Evolutionary conservation across 495 filamentous ascomycete species (phyloP), one percentile per base, ranked within the genome.

Genomic region (Aspergillus bridgeri): DNA sequence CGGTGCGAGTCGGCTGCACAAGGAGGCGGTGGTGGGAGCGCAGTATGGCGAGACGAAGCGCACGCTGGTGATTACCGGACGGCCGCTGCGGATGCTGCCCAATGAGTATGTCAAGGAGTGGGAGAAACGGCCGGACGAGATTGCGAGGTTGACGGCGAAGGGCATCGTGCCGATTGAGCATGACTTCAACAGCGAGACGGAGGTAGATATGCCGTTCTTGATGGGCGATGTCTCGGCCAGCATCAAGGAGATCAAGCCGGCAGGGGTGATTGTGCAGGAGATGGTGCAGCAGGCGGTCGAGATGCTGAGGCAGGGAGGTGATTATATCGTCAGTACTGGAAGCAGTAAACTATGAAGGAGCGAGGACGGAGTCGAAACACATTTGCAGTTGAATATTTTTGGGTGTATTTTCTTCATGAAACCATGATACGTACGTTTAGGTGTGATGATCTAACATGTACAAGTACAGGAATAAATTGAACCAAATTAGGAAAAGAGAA

Each of bases 211-310:
- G 55, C 91, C 91, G 25, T 92, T 90, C 71, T 61, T 96, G 61
- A 96, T 96, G 91, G 91, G 91, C n/a, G 90, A 95, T 76, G 91
- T 96, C 17, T 88, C 91, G 0, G 93, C 87, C 2, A 76, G 83
- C 9, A 84, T 97, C 23, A 69, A 74, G 42, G 81, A 86, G 49
- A 81, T 97, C 43, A 82, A 89, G 74, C 91, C 93, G 2, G 93
- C 93, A 0, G 82, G 77, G 46, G 77, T 82, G 63, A 95, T 98
- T 73, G 84, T 97, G 19, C 82, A 82, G 54, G 88, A 92, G 65
- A 95, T 96, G 87, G 88, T 96, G n/a, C 68, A 71, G 38, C 86
- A 92, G 73, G 90, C 91, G 3, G 83, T 90, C 19, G 79, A 80
- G 8, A 80, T 88, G 73, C 67, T 96, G 54, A 84, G 75, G 71